A percentile compares a stretch with the other conserved stretches of the same genome.
Evolutionary conservation across 306 rosid genomes (phyloP).

Genomic region (Cyamopsis tetragonoloba): DNA sequence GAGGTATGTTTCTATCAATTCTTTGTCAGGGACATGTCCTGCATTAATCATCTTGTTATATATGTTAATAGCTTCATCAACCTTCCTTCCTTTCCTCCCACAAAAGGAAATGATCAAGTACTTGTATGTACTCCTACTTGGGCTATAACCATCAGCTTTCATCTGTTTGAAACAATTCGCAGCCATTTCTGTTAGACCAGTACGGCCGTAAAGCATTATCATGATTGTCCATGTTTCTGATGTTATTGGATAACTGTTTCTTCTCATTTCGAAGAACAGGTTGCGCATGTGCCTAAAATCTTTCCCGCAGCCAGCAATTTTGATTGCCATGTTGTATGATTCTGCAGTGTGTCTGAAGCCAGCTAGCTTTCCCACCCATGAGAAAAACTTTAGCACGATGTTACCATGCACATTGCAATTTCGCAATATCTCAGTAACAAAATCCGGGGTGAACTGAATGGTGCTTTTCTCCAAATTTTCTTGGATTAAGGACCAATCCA

Average conservation of each 20-base stretch:
- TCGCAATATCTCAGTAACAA: conserved; percentile 56
- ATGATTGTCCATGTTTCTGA: conserved; percentile 94
- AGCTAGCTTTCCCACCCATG: conserved; percentile 71
- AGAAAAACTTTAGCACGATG: conserved; percentile 53
- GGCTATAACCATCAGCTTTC: conserved; percentile 56
- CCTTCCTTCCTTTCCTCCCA: conserved; percentile 77
- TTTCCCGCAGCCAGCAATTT: conserved; percentile 78
- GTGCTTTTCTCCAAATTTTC: conserved; percentile 54
- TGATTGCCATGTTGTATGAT: conserved; percentile 80
- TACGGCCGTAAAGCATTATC: conserved; percentile 85
- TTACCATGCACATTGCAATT: conserved; percentile 46
- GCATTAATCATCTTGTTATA: conserved; percentile 60
- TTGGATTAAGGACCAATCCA: conserved; percentile 49
- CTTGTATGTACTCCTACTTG: conserved; percentile 70
- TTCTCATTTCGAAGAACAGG: conserved; percentile 75
- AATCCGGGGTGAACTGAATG: conserved; percentile 56
- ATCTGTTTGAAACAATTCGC: conserved; percentile 58
- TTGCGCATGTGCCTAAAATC: conserved; percentile 90
- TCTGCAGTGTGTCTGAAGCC: conserved; percentile 60
- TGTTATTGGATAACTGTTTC: conserved; percentile 53
- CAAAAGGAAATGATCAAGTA: conserved; percentile 67
- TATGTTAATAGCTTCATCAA: conserved; percentile 54
- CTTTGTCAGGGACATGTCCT: conserved; percentile 64
- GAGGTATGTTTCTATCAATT: conserved; percentile 62
- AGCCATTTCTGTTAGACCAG: conserved; percentile 79